Percentiles rank a stretch among this genome's conserved stretches.
Conservation (phyloP, 2,329 filamentous ascomycete species). For the Lasiodiplodia hormozganensis region DNA sequence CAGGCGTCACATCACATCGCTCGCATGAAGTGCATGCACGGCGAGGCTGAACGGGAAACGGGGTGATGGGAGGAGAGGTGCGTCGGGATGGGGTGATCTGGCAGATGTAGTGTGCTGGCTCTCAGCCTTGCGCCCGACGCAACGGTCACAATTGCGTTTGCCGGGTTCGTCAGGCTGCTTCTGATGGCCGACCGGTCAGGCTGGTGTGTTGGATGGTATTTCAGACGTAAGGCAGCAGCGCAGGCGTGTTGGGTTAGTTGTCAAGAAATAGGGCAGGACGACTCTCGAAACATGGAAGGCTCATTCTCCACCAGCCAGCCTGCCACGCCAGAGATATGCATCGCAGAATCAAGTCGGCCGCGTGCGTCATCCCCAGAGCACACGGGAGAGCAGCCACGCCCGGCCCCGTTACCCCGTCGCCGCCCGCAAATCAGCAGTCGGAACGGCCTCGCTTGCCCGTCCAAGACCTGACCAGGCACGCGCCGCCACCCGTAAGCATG, state of each 20-base stretch:
- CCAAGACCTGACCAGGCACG: conserved; percentile 17
- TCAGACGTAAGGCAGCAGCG: conserved; percentile 12
- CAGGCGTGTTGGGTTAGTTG: conserved; percentile 22
- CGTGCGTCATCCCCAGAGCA: conserved; percentile 24
- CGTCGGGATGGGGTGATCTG: conserved; percentile 22
- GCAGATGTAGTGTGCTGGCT: conserved; percentile 20
- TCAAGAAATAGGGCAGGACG: conserved; percentile 8
- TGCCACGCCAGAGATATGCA: conserved; percentile 19
- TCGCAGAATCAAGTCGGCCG: conserved; percentile 10
- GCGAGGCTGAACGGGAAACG: conserved; percentile 23
- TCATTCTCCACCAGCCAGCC: conserved; percentile 20
- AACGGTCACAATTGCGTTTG: background rate
- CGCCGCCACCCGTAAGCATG: conserved; percentile 16
- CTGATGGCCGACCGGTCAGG: conserved; percentile 21
- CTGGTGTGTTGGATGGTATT: conserved; percentile 9
- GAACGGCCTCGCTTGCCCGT: conserved; percentile 15
- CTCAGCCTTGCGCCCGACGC: conserved; percentile 23
- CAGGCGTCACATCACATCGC: conserved; percentile 23
- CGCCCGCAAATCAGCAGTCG: conserved; percentile 10
- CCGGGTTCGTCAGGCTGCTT: conserved; percentile 9
- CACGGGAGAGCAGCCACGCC: conserved; percentile 22
- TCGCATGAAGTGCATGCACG: conserved; percentile 23
- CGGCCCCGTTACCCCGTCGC: conserved; percentile 21
- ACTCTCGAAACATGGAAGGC: conserved; percentile 5
- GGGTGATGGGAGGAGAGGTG: conserved; percentile 18